phyloP scores from a whole-genome alignment of 306 rosid species.

The Acacia melanoxylon region DNA sequence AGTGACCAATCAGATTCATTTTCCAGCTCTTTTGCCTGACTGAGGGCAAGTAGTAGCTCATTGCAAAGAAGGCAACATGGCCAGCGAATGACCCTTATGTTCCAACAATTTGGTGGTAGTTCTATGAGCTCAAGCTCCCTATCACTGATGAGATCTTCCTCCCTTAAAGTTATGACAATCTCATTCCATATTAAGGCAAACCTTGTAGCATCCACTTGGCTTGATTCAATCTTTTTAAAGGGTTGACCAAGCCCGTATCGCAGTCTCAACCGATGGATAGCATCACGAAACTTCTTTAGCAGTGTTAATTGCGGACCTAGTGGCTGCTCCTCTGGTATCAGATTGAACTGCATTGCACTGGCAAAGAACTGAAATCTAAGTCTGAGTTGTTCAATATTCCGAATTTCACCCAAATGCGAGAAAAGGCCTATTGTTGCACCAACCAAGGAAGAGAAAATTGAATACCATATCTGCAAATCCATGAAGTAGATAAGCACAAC shows the following conservation, averaged over 20 bases:
- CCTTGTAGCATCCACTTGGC: constrained; percentile 73
- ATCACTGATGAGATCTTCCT: constrained; percentile 91
- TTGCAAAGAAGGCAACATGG: constrained; percentile 80
- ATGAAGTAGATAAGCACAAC: constrained; percentile 79
- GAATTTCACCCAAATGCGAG: constrained; percentile 92
- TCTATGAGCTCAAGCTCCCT: constrained; percentile 75
- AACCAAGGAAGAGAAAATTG: constrained; percentile 65
- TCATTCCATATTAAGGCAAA: constrained; percentile 98
- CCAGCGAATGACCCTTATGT: constrained; percentile 89
- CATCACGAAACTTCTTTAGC: constrained; percentile 78
- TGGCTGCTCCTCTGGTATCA: constrained; percentile 69
- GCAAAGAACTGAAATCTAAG: constrained; percentile 96
- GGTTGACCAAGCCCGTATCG: constrained; percentile 82
- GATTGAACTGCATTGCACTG: constrained; percentile 86
- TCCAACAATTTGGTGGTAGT: constrained; percentile 83
- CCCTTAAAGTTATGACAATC: constrained; percentile 81
- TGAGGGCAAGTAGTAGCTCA: constrained; percentile 82
- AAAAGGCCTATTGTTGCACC: constrained; percentile 76
- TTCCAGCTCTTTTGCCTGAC: constrained; percentile 75
- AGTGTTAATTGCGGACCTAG: constrained; percentile 41
- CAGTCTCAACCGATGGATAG: constrained; percentile 71
- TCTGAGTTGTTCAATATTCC: constrained; percentile 72
- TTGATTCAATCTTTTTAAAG: constrained; percentile 76
- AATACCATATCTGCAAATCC: constrained; percentile 96
- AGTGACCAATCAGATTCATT: constrained; percentile 48